Evolutionary conservation across 768 basidiomycete genomes (phyloP), one percentile per base, ranked within the genome.

Genomic region (Trametes cubensis): DNA sequence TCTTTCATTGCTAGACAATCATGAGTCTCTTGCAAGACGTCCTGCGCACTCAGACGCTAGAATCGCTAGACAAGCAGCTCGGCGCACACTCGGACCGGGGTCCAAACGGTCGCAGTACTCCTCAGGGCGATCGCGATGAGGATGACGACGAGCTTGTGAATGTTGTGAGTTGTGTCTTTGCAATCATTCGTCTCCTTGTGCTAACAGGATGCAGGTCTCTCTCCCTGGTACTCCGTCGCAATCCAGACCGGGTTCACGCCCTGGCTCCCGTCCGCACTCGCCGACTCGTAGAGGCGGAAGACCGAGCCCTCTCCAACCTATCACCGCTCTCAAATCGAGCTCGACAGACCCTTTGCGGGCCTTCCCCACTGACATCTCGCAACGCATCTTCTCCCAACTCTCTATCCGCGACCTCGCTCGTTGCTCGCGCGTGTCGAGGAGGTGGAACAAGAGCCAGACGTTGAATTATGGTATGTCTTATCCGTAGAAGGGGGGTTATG

Each of bases 371-470:
- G 89, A 94, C 66, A 69, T 95, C 20, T 87, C 88, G 0, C 93
- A 95, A 68, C 79, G 83, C 18, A 85, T 96, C 60, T 94, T 96
- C 70, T 73, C 81, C 1, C 74, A 75, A 54, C 77, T 97, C 6
- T 74, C 83, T 14, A 76, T 89, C 28, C 74, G 75, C 60, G 86
- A 92, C 58, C 82, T 96, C 41, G 88, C 90, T 4, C 81, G 83
- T 57, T 95, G 92, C 69, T 83, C 93, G 23, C 75, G 87, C 38
- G 93, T 96, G 5, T 92, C 85, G 49, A 87, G 83, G 74, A 90
- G 93, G 75, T 97, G 95, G 95, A 83, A 80, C 61, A 86, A 86
- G 71, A 94, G 92, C 65, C 92, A 95, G 76, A 91, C 94, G 0
- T 73, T 96, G 62, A 97, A 97, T 74, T 95, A 96, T 71, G 88